phyloP scores from a whole-genome alignment of 2,329 filamentous ascomycete genomes.

The Ploettnerulaceae sp. region DNA sequence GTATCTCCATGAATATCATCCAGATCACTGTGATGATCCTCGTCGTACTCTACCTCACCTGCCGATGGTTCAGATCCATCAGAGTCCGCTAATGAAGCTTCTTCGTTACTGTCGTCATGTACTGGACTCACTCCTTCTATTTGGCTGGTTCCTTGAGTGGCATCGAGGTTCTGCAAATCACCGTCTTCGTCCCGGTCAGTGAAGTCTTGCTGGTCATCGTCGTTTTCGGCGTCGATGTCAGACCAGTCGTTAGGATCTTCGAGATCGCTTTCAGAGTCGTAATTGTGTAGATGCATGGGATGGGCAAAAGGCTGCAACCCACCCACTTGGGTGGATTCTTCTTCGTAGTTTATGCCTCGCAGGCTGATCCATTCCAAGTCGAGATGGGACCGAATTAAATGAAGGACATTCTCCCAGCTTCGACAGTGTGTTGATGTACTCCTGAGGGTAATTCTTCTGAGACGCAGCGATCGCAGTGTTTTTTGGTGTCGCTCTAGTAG shows the following conservation, averaged over 20 bases:
- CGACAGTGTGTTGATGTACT: conserved; percentile 40
- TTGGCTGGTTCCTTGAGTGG: neutral
- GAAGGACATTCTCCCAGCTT: conserved; percentile 55
- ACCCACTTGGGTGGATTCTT: neutral
- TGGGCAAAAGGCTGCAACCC: conserved; percentile 38
- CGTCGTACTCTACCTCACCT: conserved; percentile 12
- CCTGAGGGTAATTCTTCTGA: conserved; percentile 57
- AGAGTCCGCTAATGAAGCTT: neutral
- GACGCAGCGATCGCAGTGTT: conserved; percentile 52
- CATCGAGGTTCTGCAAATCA: neutral
- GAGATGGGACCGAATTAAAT: conserved; percentile 52
- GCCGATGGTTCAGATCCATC: conserved; percentile 29
- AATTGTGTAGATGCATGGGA: conserved; percentile 22
- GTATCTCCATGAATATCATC: conserved; percentile 9
- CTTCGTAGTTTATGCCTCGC: conserved; percentile 54
- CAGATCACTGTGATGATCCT: conserved; percentile 10
- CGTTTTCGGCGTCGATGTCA: conserved; percentile 11
- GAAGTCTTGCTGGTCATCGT: conserved; percentile 31
- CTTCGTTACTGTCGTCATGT: neutral
- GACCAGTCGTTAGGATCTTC: conserved; percentile 22
- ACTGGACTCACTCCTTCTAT: neutral
- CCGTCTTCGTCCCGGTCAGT: conserved; percentile 31
- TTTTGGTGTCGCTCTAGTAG: conserved; percentile 51
- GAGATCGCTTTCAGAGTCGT: conserved; percentile 29
- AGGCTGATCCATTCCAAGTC: conserved; percentile 58